These are phyloP conservation scores for Aspergillus quadrilineatus DNA, from an alignment of 2,329 filamentous ascomycete genomes.

Conservation along the genomic window DNA sequence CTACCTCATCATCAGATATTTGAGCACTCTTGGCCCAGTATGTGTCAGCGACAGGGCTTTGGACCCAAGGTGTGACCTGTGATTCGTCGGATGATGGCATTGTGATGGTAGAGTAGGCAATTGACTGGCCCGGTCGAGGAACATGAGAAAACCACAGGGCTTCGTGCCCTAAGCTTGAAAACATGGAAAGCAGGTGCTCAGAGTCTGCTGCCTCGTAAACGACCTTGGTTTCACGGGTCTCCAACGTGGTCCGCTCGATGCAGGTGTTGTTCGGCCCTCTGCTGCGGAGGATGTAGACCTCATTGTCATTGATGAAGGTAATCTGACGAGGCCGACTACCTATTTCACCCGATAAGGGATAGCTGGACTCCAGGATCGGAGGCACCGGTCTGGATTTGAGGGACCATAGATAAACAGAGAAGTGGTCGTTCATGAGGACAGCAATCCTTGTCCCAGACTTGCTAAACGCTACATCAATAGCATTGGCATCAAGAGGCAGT, in stretches of 20 bases:
- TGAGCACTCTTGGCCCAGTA: constrained; percentile 40
- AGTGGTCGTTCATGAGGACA: constrained; percentile 64
- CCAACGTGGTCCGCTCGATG: constrained; percentile 36
- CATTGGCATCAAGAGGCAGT: constrained; percentile 60
- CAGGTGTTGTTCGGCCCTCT: constrained; percentile 29
- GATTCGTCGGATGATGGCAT: constrained; percentile 17
- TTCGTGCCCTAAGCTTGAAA: constrained; percentile 35
- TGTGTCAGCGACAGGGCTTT: constrained; percentile 38
- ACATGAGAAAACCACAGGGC: constrained; percentile 40
- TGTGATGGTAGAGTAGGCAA: constrained; percentile 35
- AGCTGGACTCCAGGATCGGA: constrained; percentile 41
- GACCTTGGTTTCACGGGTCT: constrained; percentile 32
- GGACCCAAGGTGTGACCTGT: constrained; percentile 26
- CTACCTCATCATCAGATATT: constrained; percentile 43
- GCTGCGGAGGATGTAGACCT: constrained; percentile 45
- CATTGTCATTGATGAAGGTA: constrained; percentile 44
- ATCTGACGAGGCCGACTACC: constrained; percentile 46
- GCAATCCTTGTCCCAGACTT: constrained; percentile 65
- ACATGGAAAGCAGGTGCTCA: constrained; percentile 39
- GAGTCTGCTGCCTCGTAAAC: constrained; percentile 33
- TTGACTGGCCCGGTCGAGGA: constrained; percentile 23
- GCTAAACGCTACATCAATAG: constrained; percentile 73
- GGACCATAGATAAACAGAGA: constrained; percentile 71
- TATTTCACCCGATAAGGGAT: constrained; percentile 32
- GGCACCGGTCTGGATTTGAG: constrained; percentile 47